Evolutionary conservation across 495 filamentous ascomycete species (phyloP), one percentile per base, ranked within the genome.

Genomic region (Penicillium macrosclerotiorum): DNA sequence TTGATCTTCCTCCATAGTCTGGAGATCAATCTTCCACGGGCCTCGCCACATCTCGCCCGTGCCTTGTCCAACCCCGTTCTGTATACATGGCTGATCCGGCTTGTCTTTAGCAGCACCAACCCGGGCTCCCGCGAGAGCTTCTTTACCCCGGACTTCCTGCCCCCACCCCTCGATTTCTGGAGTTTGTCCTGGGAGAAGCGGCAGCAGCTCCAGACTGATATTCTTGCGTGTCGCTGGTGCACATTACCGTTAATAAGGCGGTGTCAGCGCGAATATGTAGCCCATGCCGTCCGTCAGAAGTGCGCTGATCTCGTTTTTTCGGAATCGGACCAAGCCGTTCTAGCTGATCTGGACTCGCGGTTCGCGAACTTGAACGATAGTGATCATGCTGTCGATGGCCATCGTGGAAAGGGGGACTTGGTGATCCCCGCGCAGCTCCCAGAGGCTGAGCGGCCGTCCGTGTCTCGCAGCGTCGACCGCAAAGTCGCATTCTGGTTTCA

Each of bases 21-120:
- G 23, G 76, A 80, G 52, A 38, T 78, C 38, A 73, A 73, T 38
- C 68, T 82, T 6, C 74, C 77, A 1, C 65, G 67, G 30, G 63
- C 72, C 7, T 78, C 76, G 3, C 54, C 60, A 2, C 43, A 51
- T 24, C 47, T 73, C 20, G 49, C 65, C 24, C 35, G 52, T 20
- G 54, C 57, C 12, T 62, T 75, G 5, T 71, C 69, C 26, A 53
- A 57, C n/a, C 57, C 55, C 3, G 22, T 63, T 1, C 47, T 75
- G 4, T 73, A 73, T 47, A 72, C 59, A 33, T 75, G 71, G 71
- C 59, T 75, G 8, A 64, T 73, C 33, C 67, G 68, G 13, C 55
- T 72, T 0, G 68, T 55, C 2, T 75, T 75, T 43, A 71, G 65
- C 54, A 69, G 61, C 47, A 20, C 56, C 29, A 68, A 69, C 23